Conservation (phyloP, 148 eudicot genomes). For the Selenicereus undatus region DNA sequence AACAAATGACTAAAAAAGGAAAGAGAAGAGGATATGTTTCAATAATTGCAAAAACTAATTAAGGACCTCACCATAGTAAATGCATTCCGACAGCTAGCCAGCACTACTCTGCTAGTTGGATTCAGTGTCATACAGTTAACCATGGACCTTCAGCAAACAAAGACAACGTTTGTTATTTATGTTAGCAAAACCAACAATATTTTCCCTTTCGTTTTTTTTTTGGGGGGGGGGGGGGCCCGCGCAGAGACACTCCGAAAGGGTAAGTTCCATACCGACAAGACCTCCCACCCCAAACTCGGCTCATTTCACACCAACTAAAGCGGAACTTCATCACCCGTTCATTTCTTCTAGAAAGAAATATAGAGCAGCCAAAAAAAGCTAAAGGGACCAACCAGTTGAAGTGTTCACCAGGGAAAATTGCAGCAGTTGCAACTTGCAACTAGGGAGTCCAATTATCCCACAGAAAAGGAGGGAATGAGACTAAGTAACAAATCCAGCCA, state of each 20-base stretch:
- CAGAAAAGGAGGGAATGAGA: not conserved
- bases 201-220: not conserved
- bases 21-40: not conserved
- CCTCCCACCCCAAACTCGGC: not conserved
- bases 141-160: constrained; percentile 71
- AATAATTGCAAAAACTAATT: not conserved
- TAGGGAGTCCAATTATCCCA: not conserved
- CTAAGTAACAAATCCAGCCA: not conserved
- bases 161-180: not conserved
- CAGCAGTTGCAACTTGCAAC: not conserved
- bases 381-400: not conserved
- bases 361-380: not conserved
- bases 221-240: not conserved
- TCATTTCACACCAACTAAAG: not conserved
- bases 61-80: constrained; percentile 73
- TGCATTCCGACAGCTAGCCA: constrained; percentile 94
- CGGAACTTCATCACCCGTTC: not conserved
- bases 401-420: not conserved
- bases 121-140: constrained; percentile 90
- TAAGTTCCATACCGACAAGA: not conserved
- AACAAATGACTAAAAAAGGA: constrained; percentile 7
- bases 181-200: not conserved
- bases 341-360: not conserved
- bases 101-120: constrained; percentile 83
- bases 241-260: not conserved